phyloP scores from a whole-genome alignment of 2,329 filamentous ascomycete species.

The Hymenoscyphus albidus region DNA sequence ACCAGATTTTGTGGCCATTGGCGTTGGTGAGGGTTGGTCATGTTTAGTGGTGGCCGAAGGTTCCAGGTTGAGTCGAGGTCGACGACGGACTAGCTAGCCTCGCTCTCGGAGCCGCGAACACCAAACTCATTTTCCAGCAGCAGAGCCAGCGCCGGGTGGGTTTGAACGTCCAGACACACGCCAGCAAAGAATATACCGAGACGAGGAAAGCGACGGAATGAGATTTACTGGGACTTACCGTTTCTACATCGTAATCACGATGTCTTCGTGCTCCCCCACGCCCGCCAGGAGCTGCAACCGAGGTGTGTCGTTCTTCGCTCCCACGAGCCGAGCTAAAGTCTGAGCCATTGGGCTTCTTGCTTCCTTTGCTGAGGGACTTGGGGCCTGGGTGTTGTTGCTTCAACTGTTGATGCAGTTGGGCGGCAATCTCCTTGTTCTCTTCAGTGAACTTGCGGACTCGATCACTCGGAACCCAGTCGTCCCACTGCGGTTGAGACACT shows the following conservation, averaged over 20 bases:
- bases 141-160: neutral
- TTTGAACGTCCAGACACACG: neutral
- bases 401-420: conserved; percentile 66
- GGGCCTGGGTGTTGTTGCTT: conserved; percentile 40
- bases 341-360: conserved; percentile 46
- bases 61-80: neutral
- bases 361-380: conserved; percentile 52
- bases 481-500: conserved; percentile 60
- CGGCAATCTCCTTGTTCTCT: conserved; percentile 87
- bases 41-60: neutral
- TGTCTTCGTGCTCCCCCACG: conserved; percentile 71
- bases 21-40: neutral
- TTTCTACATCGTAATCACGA: conserved; percentile 78
- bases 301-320: conserved; percentile 72
- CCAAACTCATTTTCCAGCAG: conserved; percentile 1
- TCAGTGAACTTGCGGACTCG: conserved; percentile 91
- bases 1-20: neutral
- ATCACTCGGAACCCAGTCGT: conserved; percentile 95
- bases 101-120: neutral
- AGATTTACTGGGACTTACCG: conserved; percentile 52
- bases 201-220: neutral
- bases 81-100: neutral
- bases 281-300: conserved; percentile 54
- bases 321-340: conserved; percentile 64
- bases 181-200: conserved; percentile 1